phyloP scores from a whole-genome alignment of 2,329 filamentous ascomycete species.

The Bimuria novae-zelandiae region DNA sequence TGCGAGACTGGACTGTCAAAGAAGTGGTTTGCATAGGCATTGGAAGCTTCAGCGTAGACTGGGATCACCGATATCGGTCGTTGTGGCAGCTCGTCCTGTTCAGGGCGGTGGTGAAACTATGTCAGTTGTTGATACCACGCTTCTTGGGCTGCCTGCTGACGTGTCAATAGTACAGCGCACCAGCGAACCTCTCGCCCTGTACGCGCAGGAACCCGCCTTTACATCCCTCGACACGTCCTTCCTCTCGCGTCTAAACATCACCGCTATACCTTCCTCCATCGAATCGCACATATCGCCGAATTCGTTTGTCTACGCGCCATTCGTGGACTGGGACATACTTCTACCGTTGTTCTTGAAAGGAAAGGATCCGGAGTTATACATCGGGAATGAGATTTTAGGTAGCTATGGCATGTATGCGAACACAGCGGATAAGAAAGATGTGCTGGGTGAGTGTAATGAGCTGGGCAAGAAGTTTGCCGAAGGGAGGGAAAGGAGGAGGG shows the following conservation, averaged over 20 bases:
- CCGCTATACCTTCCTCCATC: slow-evolving; percentile 17
- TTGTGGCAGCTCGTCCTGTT: slow-evolving; percentile 48
- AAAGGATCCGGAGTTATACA: slow-evolving; percentile 38
- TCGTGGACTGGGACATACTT: slow-evolving; percentile 44
- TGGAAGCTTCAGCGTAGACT: slow-evolving; percentile 43
- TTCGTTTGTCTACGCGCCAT: slow-evolving; percentile 43
- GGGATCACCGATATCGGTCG: slow-evolving; percentile 38
- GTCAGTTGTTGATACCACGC: slow-evolving; percentile 9
- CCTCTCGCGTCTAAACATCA: slow-evolving; percentile 29
- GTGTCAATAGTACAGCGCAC: slow-evolving; percentile 9
- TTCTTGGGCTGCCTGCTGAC: not conserved
- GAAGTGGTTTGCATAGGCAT: slow-evolving; percentile 43
- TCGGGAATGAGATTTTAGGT: slow-evolving; percentile 44
- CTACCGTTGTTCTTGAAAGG: slow-evolving; percentile 35
- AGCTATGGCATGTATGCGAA: slow-evolving; percentile 35
- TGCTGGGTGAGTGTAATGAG: slow-evolving; percentile 32
- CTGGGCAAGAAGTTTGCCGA: slow-evolving; percentile 33
- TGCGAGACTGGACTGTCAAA: slow-evolving; percentile 18
- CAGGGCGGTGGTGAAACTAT: slow-evolving; percentile 23
- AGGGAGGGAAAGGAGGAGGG: slow-evolving; percentile 16
- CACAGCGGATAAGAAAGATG: slow-evolving; percentile 27
- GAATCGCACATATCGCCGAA: slow-evolving; percentile 24
- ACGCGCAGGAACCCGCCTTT: slow-evolving; percentile 45
- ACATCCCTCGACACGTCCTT: slow-evolving; percentile 38
- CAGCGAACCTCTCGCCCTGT: slow-evolving; percentile 18